Conservation (phyloP, 129 eudicot genomes). For the Kitagawia praeruptora region DNA sequence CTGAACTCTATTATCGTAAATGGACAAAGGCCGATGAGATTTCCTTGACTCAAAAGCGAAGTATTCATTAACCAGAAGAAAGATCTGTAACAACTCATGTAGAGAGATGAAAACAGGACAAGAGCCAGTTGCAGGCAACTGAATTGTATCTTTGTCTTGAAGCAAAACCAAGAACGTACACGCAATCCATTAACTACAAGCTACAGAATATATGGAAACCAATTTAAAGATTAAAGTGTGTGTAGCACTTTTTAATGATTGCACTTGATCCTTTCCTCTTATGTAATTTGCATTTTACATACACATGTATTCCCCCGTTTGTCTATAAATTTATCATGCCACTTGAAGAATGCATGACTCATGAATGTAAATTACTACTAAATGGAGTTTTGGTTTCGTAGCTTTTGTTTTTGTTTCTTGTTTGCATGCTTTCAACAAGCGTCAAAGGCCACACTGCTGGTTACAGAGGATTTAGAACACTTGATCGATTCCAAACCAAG, state of each 20-base stretch:
- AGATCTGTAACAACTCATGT: background rate
- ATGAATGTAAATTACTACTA: background rate
- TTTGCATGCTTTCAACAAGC: background rate
- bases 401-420: background rate
- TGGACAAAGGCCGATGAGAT: background rate
- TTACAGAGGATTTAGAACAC: background rate
- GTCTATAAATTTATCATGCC: background rate
- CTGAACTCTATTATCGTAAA: too few relatives aligned
- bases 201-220: background rate
- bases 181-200: background rate
- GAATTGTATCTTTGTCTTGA: background rate
- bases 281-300: background rate
- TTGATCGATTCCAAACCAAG: background rate
- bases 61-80: background rate
- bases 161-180: slow-evolving; percentile 2
- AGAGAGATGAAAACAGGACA: background rate
- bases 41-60: background rate
- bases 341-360: background rate
- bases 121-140: background rate
- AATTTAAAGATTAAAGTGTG: background rate
- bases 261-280: background rate
- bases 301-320: too few relatives aligned
- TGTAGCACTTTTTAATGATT: background rate
- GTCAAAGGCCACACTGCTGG: background rate
- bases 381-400: background rate